These are phyloP conservation scores for Penicillium sp. DNA, from an alignment of 2,329 filamentous ascomycete genomes.

Conservation along the genomic window DNA sequence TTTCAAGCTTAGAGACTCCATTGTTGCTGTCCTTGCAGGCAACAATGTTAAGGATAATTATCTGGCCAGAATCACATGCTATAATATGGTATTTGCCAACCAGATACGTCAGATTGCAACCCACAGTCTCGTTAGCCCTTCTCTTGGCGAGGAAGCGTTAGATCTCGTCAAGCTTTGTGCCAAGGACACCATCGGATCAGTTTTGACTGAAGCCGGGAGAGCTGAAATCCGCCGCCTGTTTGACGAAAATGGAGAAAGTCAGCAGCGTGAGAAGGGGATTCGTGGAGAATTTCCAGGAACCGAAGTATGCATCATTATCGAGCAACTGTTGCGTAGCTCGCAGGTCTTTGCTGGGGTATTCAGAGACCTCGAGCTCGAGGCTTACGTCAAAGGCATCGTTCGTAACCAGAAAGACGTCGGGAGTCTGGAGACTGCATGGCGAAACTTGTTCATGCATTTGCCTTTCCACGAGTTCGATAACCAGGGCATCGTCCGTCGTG, in stretches of 20 bases:
- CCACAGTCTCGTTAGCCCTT: constrained; percentile 34
- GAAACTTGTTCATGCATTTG: constrained; percentile 55
- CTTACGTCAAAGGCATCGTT: constrained; percentile 26
- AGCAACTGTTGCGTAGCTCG: constrained; percentile 45
- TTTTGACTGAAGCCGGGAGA: constrained; percentile 39
- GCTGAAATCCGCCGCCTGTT: constrained; percentile 48
- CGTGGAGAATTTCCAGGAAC: constrained; percentile 47
- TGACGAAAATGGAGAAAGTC: constrained; percentile 48
- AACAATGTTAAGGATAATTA: constrained; percentile 20
- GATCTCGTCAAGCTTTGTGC: constrained; percentile 40
- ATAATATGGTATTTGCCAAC: constrained; percentile 43
- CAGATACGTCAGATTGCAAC: constrained; percentile 43
- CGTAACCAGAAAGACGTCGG: constrained; percentile 33
- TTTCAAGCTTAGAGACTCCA: constrained; percentile 43
- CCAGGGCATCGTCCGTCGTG: constrained; percentile 50
- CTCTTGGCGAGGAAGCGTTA: constrained; percentile 28
- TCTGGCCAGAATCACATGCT: constrained; percentile 31
- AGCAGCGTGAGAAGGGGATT: constrained; percentile 54
- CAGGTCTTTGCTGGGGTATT: constrained; percentile 40
- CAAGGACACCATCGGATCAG: constrained; percentile 39
- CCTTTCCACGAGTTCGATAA: constrained; percentile 59
- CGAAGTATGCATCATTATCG: constrained; percentile 53
- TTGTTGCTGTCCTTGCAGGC: constrained; percentile 24
- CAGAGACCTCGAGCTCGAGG: constrained; percentile 48
- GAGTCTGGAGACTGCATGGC: constrained; percentile 44